These are phyloP conservation scores for Mixia osmundae DNA, from an alignment of 1,284 basidiomycete species.

Conservation along the genomic window DNA sequence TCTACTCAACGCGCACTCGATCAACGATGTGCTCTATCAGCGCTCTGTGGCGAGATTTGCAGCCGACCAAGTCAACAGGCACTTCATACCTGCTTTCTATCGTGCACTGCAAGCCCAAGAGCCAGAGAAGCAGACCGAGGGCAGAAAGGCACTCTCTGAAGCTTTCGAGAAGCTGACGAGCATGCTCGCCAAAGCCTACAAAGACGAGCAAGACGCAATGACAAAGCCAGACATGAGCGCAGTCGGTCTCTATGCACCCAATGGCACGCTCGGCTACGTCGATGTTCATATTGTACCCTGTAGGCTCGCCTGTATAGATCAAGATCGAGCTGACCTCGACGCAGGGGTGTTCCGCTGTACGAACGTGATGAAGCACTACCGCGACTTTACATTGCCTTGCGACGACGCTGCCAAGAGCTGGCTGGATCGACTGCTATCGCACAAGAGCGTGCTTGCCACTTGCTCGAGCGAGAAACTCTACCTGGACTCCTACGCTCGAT, in stretches of 20 bases:
- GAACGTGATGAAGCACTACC: slow-evolving; percentile 42
- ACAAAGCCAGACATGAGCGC: too few species aligned
- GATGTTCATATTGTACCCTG: too few species aligned
- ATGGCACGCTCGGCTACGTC: slow-evolving; percentile 6
- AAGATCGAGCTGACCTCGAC: too few species aligned
- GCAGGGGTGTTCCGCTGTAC: slow-evolving; percentile 40
- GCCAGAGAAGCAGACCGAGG: slow-evolving; percentile 31
- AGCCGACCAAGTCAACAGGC: slow-evolving; percentile 39
- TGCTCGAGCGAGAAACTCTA: slow-evolving; percentile 48
- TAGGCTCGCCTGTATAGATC: too few species aligned
- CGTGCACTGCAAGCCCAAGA: slow-evolving; percentile 53
- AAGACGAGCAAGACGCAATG: slow-evolving; percentile 13
- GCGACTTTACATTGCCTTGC: slow-evolving; percentile 33
- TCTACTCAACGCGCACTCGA: neutral
- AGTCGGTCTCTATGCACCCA: slow-evolving; percentile 4
- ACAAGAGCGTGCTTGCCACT: slow-evolving; percentile 41
- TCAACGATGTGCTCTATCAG: neutral
- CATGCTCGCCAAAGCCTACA: slow-evolving; percentile 36
- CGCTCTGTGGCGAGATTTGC: slow-evolving; percentile 32
- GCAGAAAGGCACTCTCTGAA: slow-evolving; percentile 34
- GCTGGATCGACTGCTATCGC: slow-evolving; percentile 32
- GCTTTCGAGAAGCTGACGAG: slow-evolving; percentile 33
- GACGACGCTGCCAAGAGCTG: slow-evolving; percentile 32
- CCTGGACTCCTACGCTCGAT: slow-evolving; percentile 49
- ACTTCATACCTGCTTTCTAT: slow-evolving; percentile 48